phyloP scores from a whole-genome alignment of 1,284 basidiomycete genomes.

The Exobasidium rhododendri region DNA sequence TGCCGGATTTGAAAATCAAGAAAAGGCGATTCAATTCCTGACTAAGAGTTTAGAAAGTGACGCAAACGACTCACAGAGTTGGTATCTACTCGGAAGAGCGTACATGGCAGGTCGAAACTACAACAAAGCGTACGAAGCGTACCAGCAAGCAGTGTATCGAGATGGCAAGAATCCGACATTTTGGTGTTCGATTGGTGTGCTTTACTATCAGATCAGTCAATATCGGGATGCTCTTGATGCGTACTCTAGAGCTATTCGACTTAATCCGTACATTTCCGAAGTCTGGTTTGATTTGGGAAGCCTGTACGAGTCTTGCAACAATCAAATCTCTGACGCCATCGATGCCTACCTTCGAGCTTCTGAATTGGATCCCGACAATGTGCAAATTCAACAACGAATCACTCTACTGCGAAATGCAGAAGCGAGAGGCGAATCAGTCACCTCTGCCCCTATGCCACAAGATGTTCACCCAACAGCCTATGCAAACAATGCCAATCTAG shows the following conservation, averaged over 20 bases:
- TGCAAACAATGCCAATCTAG: slow-evolving; percentile 33
- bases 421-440: slow-evolving; percentile 71
- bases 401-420: slow-evolving; percentile 73
- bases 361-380: slow-evolving; percentile 52
- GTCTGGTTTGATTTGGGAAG: slow-evolving; percentile 98
- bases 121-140: slow-evolving; percentile 99
- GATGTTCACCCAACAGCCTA: slow-evolving; percentile 95
- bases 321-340: slow-evolving; percentile 96
- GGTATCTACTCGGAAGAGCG: slow-evolving; percentile 95
- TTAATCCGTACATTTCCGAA: slow-evolving; percentile 98
- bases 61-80: slow-evolving; percentile 92
- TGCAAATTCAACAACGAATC: slow-evolving; percentile 46
- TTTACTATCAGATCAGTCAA: slow-evolving; percentile 99
- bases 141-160: slow-evolving; percentile 97
- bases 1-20: slow-evolving; percentile 90
- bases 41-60: slow-evolving; percentile 77
- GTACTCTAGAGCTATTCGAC: slow-evolving; percentile 94
- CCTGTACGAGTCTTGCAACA: slow-evolving; percentile 97
- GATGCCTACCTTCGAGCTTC: slow-evolving; percentile 70
- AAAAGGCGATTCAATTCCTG: slow-evolving; percentile 85
- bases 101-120: slow-evolving; percentile 99
- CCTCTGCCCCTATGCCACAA: slow-evolving; percentile 79
- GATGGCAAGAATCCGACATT: slow-evolving; percentile 98
- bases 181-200: slow-evolving; percentile 98
- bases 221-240: slow-evolving; percentile 97